Conservation (phyloP, 2,329 filamentous ascomycete genomes). For the Sclerotinia minor region DNA sequence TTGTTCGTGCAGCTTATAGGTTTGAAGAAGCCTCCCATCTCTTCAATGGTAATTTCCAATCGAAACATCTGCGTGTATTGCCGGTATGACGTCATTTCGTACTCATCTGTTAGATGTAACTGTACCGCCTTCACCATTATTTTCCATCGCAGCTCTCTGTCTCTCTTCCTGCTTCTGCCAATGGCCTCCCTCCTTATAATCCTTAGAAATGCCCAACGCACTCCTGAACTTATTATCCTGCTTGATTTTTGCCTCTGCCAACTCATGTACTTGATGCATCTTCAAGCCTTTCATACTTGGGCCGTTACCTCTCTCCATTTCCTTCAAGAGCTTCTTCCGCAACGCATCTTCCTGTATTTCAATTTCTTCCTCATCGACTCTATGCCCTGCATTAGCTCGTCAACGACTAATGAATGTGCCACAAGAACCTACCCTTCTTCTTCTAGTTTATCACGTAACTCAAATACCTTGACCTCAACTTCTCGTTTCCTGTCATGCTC, state of each 20-base stretch:
- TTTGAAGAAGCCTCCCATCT: background rate
- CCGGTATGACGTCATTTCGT: background rate
- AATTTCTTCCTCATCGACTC: constrained; percentile 86
- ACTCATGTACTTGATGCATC: constrained; percentile 90
- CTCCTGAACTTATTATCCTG: constrained; percentile 86
- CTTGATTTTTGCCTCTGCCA: constrained; percentile 93
- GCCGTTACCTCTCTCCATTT: constrained; percentile 44
- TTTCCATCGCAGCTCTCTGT: constrained; percentile 22
- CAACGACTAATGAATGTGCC: background rate
- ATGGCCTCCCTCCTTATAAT: constrained; percentile 83
- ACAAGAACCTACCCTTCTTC: constrained; percentile 68
- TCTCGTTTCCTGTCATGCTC: constrained; percentile 91
- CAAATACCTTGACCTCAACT: constrained; percentile 91
- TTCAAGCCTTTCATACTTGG: constrained; percentile 65
- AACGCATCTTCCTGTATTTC: constrained; percentile 70
- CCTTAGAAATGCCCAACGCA: constrained; percentile 81
- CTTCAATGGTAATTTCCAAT: too few relatives aligned
- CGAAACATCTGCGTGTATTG: background rate
- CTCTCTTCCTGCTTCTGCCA: constrained; percentile 73
- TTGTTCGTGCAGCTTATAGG: background rate
- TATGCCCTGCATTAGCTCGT: constrained; percentile 42
- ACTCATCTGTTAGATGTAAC: constrained; percentile 5
- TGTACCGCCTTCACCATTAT: constrained; percentile 8
- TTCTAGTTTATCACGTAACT: constrained; percentile 86
- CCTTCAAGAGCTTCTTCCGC: constrained; percentile 58